These are phyloP conservation scores for Zarea fungicola DNA, from an alignment of 2,329 filamentous ascomycete genomes.

Conservation along the genomic window DNA sequence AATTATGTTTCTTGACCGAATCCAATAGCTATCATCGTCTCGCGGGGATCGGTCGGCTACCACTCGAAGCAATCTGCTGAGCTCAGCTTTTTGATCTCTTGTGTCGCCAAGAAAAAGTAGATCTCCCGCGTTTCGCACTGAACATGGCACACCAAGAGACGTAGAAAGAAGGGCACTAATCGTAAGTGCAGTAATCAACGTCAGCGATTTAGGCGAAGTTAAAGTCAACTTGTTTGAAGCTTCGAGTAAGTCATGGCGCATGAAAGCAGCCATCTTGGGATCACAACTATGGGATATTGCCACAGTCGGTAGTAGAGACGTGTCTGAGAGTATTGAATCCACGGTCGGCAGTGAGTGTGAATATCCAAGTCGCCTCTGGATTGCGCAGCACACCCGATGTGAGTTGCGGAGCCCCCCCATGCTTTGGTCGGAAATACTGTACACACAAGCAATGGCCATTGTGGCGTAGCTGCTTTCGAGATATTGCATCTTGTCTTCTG, in stretches of 20 bases:
- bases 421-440: constrained; percentile 3
- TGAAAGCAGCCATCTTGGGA: constrained; percentile 24
- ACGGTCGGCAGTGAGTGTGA: constrained; percentile 52
- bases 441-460: constrained; percentile 9
- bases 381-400: constrained; percentile 10
- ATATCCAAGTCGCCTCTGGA: constrained; percentile 43
- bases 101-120: constrained; percentile 59
- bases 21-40: constrained; percentile 61
- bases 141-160: constrained; percentile 44
- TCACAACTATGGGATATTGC: constrained; percentile 19
- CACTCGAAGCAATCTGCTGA: constrained; percentile 53
- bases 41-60: constrained; percentile 46
- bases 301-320: constrained; percentile 34
- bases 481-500: constrained; percentile 35
- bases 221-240: constrained; percentile 60
- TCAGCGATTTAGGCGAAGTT: constrained; percentile 50
- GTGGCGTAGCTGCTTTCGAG: constrained; percentile 27
- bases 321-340: constrained; percentile 39
- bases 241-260: constrained; percentile 46
- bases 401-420: constrained; percentile 7
- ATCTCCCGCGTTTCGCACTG: constrained; percentile 52
- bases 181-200: constrained; percentile 58
- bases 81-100: constrained; percentile 58
- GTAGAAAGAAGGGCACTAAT: constrained; percentile 55
- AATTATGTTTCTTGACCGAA: constrained; percentile 55